Base-by-base conservation (phyloP, 768 basidiomycete species). In the Amanita phalloides region DNA sequence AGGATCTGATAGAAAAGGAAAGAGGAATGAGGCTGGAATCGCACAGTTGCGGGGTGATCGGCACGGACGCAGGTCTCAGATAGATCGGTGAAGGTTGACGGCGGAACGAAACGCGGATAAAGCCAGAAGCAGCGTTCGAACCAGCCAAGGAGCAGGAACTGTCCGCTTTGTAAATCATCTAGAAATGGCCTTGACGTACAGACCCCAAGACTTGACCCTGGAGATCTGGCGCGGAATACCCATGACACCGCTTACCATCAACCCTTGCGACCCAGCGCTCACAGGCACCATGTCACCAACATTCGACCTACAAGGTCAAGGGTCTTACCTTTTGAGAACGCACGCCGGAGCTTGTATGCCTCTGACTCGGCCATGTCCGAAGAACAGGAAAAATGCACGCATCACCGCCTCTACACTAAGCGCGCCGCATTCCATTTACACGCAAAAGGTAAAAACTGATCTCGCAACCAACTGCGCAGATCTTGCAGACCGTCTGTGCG, bases 361-460 rank as follows among this genome's bases (percentile, higher is more conserved):
- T 70, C 63, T n/a, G 13, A 67, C 76, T 69, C 72, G 71, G 74
- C 72, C 70, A 76, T 71, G 71, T 61, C 68, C 66, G 68, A 70
- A 66, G 60, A 64, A 66, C 66, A 64, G 55, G 62, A 61, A 30
- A 56, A 58, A 62, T 56, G 25, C 49, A 41, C 39, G 36, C 49
- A 50, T 50, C 49, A 50, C 30, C 37, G 23, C 38, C 48, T 39
- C 37, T 33, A 13, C 48, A 20, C 46, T 41, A 39, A 28, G 30
- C 49, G 38, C 49, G 26, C 38, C 32, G 21, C 41, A 30, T 50
- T 41, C 41, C 49, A 50, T 6, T n/a, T 50, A 43, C 14, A 43
- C 49, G 21, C 25, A 43, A 50, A 32, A 33, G 41, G 41, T 21
- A 50, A 50, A 6, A 30, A 2, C 20, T 39, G n/a, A 28, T 30